Percentiles rank a stretch among this genome's conserved stretches.
phyloP scores from a whole-genome alignment of 1,284 basidiomycete species.

The Boletellus deceptivus region DNA sequence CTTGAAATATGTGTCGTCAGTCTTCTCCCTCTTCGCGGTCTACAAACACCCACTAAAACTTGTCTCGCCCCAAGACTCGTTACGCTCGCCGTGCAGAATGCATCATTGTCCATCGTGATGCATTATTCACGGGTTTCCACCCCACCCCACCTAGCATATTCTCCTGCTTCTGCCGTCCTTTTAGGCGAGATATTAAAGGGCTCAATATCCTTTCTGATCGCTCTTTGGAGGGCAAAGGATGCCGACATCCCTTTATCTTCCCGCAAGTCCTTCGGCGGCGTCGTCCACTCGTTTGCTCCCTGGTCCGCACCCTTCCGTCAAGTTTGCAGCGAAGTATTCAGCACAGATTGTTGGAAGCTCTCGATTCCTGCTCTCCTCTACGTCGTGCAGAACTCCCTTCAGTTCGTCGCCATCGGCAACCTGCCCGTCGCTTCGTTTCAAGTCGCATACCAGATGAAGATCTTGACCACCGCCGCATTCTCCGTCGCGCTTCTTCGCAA shows the following conservation, averaged over 20 bases:
- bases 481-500: conserved; percentile 82
- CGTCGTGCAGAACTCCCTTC: conserved; percentile 92
- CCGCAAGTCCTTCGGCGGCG: conserved; percentile 47
- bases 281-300: conserved; percentile 37
- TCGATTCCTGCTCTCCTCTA: conserved; percentile 96
- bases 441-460: conserved; percentile 94
- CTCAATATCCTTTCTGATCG: conserved; percentile 80
- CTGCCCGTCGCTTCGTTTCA: conserved; percentile 91
- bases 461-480: conserved; percentile 92
- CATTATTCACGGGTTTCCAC: conserved; percentile 91
- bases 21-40: conserved; percentile 9
- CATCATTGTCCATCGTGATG: conserved; percentile 93
- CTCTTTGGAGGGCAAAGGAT: conserved; percentile 50
- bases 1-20: conserved; percentile 64
- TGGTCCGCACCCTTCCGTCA: conserved; percentile 50
- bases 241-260: conserved; percentile 37
- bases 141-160: conserved; percentile 75
- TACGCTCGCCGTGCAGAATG: conserved; percentile 94
- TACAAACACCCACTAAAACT: background rate
- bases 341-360: conserved; percentile 92
- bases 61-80: conserved; percentile 60
- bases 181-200: conserved; percentile 94
- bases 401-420: conserved; percentile 91
- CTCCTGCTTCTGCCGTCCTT: conserved; percentile 89
- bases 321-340: conserved; percentile 61